A percentile compares a stretch with the other conserved stretches of the same genome.
phyloP scores from a whole-genome alignment of 768 basidiomycete species.

The Collybia mongolica region DNA sequence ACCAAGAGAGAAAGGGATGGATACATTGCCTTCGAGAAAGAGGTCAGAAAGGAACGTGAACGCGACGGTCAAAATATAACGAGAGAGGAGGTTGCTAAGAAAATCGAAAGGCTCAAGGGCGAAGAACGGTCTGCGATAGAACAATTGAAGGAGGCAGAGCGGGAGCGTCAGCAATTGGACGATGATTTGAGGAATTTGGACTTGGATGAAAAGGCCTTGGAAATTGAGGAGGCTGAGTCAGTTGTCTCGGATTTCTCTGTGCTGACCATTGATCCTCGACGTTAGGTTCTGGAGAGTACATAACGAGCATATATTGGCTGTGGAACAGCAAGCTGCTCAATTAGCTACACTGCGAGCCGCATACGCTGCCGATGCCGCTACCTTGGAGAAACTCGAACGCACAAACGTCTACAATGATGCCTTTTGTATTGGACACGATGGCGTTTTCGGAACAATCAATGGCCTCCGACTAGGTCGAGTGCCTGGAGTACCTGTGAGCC shows the following conservation, averaged over 20 bases:
- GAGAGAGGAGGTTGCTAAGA: constrained; percentile 66
- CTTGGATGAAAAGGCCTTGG: constrained; percentile 74
- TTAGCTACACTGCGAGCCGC: constrained; percentile 73
- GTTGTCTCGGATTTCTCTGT: constrained; percentile 24
- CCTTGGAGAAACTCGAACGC: constrained; percentile 80
- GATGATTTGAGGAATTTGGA: constrained; percentile 71
- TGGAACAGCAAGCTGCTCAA: constrained; percentile 67
- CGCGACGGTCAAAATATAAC: constrained; percentile 59
- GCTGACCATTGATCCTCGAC: constrained; percentile 9
- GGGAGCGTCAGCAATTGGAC: constrained; percentile 74
- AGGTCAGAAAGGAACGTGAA: constrained; percentile 80
- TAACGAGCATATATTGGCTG: constrained; percentile 66
- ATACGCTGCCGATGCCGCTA: constrained; percentile 73
- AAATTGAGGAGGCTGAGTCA: constrained; percentile 81
- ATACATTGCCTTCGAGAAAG: constrained; percentile 90
- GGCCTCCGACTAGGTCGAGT: constrained; percentile 89
- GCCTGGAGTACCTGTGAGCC: constrained; percentile 72
- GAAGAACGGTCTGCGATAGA: constrained; percentile 72
- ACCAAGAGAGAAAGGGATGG: constrained; percentile 90
- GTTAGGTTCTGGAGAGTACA: constrained; percentile 80
- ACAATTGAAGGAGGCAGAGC: constrained; percentile 73
- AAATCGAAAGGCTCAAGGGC: constrained; percentile 67
- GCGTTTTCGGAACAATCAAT: constrained; percentile 97
- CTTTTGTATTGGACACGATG: constrained; percentile 93
- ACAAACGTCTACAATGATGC: constrained; percentile 97